phyloP scores from a whole-genome alignment of 306 rosid species.

The Quercus dentata region DNA sequence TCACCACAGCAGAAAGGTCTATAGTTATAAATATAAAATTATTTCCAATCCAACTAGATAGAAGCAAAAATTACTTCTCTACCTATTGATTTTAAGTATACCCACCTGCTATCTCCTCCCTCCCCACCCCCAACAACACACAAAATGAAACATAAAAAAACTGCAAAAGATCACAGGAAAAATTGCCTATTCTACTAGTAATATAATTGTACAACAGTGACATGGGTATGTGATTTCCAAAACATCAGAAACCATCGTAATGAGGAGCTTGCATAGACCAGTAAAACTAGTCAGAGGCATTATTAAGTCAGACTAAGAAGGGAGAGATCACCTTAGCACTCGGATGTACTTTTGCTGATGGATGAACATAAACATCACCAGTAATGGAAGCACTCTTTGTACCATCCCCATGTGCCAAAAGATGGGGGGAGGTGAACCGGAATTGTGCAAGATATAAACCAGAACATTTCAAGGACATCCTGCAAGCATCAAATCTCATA shows the following conservation, averaged over 20 bases:
- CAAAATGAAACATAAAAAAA: background rate
- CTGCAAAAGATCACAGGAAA: background rate
- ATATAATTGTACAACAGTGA: background rate
- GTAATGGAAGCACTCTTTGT: slow-evolving; percentile 52
- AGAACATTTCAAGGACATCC: slow-evolving; percentile 95
- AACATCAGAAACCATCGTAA: background rate
- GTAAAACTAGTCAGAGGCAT: background rate
- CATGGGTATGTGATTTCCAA: background rate
- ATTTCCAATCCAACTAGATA: background rate
- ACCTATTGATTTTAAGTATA: background rate
- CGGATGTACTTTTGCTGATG: slow-evolving; percentile 94
- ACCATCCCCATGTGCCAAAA: slow-evolving; percentile 76
- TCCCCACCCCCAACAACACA: background rate
- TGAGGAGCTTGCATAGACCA: background rate
- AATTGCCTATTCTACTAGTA: background rate
- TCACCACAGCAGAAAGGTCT: slow-evolving; percentile 16
- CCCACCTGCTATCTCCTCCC: background rate
- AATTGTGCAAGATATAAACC: slow-evolving; percentile 82
- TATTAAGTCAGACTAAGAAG: background rate
- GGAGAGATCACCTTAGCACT: slow-evolving; percentile 69
- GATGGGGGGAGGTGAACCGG: slow-evolving; percentile 62
- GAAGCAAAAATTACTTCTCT: slow-evolving; percentile 5
- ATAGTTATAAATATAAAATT: background rate
- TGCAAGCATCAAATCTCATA: slow-evolving; percentile 35
- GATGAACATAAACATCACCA: slow-evolving; percentile 92